Evolutionary conservation across 2,329 filamentous ascomycete species (phyloP), one percentile per base, ranked within the genome.

Genomic region (Karstenula rhodostoma): DNA sequence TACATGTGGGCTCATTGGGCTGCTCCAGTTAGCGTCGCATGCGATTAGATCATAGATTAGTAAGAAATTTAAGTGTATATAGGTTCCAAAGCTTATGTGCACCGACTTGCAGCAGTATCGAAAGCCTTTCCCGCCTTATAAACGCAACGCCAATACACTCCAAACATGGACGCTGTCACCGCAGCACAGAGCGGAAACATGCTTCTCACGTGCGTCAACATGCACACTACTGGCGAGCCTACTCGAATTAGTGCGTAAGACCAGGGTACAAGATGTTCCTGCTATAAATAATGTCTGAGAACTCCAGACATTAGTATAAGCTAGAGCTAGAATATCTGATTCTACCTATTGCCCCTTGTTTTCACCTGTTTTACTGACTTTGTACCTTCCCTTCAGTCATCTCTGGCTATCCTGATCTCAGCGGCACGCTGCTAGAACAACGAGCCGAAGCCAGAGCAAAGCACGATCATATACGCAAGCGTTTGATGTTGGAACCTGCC

Each of bases 181-280:
- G 22, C n/a, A 35, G 50, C 32, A 27, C 50, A 29, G 5, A 22
- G 15, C 15, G 35, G 33, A 2, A 29, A 43, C 9, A 22, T 29
- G 22, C 35, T 22, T 3, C 27, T 56, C 17, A 22, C 37, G n/a
- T 59, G 57, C 33, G 57, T 67, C 27, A 62, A 67, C 29, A 67
- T 82, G 80, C 82, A 85, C 69, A 84, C 82, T 2, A 78, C 79
- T 19, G 83, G 82, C 17, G 82, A 84, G 60, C 81, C 82, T 23
- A 82, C 82, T 8, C 76, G 83, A 23, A 84, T 84, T 55, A 64
- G n/a, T n/a, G n/a, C n/a, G n/a, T n/a, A n/a, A n/a, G n/a, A n/a
- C n/a, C n/a, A n/a, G n/a, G n/a, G n/a, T n/a, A n/a, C n/a, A n/a
- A n/a, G n/a, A n/a, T n/a, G n/a, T n/a, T n/a, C n/a, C n/a, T n/a